Conservation (phyloP, 257 asterid genomes). For the Paulownia fortunei region DNA sequence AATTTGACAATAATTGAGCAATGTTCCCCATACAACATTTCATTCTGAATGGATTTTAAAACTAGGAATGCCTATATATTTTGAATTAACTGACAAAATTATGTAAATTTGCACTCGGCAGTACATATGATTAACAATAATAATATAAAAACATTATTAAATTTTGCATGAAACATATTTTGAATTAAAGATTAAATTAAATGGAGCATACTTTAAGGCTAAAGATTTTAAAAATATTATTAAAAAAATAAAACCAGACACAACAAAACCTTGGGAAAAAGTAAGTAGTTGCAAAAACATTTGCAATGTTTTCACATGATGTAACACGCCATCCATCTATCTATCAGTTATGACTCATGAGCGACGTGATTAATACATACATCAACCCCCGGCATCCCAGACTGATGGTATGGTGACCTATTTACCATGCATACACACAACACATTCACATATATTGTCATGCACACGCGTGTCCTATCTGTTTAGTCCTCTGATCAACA, state of each 20-base stretch:
- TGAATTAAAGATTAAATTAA: no score
- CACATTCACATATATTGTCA: not conserved
- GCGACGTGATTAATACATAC: not conserved
- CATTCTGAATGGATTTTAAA: no score
- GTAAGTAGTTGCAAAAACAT: not conserved
- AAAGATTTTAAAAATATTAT: not conserved
- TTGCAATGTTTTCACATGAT: slow-evolving; percentile 30
- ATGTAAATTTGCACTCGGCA: no score
- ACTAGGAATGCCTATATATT: no score
- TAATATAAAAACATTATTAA: no score
- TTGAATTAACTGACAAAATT: no score
- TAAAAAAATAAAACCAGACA: not conserved
- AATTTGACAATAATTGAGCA: not conserved
- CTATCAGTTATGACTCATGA: not conserved
- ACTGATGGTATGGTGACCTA: not conserved
- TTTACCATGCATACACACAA: not conserved
- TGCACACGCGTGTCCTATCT: no score
- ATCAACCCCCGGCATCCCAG: no score
- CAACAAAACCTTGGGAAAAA: not conserved
- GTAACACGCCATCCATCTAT: slow-evolving; percentile 23
- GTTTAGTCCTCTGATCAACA: no score
- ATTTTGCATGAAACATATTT: no score
- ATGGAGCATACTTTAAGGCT: no score
- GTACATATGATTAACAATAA: no score
- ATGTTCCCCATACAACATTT: not conserved